Evolutionary conservation across 495 filamentous ascomycete genomes (phyloP).

Genomic region (Daldinia childiae): DNA sequence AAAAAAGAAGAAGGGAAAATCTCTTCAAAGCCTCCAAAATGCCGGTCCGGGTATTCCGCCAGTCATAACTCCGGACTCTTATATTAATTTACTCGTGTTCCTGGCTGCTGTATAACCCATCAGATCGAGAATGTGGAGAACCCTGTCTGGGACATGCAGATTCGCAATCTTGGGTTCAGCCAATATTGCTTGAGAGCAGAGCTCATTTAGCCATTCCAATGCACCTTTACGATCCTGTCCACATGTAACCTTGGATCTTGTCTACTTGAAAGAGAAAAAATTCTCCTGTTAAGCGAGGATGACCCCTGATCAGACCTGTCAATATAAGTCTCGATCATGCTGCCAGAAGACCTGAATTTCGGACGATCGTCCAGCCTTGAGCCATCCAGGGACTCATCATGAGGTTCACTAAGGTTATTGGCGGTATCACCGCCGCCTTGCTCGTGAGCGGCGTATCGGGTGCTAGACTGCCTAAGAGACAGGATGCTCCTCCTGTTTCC

Average conservation of each 20-base stretch:
- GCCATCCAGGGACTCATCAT: constrained; percentile 31
- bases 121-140: constrained; percentile 41
- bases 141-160: constrained; percentile 34
- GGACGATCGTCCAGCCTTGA: constrained; percentile 32
- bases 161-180: constrained; percentile 37
- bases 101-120: constrained; percentile 20
- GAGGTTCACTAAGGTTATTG: constrained; percentile 39
- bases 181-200: constrained; percentile 30
- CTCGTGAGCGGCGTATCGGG: constrained; percentile 41
- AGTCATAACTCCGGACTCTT: constrained; percentile 4
- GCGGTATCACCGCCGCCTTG: constrained; percentile 40
- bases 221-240: constrained; percentile 14
- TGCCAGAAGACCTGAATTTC: constrained; percentile 16
- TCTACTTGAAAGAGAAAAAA: constrained; percentile 7
- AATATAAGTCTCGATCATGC: constrained; percentile 23
- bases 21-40: constrained; percentile 15
- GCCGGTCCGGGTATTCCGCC: constrained; percentile 28
- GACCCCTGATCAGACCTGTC: constrained; percentile 1
- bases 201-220: constrained; percentile 40
- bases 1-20: neutral
- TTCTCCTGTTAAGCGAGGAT: constrained; percentile 24
- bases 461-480: constrained; percentile 29
- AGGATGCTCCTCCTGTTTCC: constrained; percentile 20
- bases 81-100: constrained; percentile 31
- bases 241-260: constrained; percentile 31